Evolutionary conservation across 495 filamentous ascomycete genomes (phyloP).

Genomic region (Annulohypoxylon stygium): DNA sequence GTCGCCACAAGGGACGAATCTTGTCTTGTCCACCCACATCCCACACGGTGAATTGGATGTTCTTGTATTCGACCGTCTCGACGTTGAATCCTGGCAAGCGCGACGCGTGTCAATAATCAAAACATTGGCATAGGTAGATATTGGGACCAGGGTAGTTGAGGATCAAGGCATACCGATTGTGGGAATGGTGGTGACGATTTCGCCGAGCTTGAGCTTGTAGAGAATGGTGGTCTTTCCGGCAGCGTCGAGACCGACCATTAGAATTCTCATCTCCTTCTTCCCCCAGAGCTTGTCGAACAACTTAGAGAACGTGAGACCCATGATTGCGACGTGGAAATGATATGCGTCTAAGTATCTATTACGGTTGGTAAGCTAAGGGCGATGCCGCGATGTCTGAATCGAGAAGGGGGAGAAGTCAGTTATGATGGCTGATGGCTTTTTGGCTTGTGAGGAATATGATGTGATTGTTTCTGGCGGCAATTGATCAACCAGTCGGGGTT

Average conservation of each 20-base stretch:
- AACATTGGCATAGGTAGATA: not conserved
- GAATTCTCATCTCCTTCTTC: slow-evolving; percentile 99
- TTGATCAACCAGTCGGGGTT: slow-evolving; percentile 44
- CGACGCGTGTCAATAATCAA: slow-evolving; percentile 50
- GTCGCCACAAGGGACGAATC: slow-evolving; percentile 99
- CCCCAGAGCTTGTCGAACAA: slow-evolving; percentile 95
- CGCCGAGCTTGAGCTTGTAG: slow-evolving; percentile 99
- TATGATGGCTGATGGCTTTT: slow-evolving; percentile 25
- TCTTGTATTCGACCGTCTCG: slow-evolving; percentile 99
- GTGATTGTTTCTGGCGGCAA: slow-evolving; percentile 38
- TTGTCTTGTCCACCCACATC: slow-evolving; percentile 99
- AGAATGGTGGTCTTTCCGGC: slow-evolving; percentile 99
- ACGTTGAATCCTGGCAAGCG: slow-evolving; percentile 90
- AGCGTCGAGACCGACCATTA: slow-evolving; percentile 99
- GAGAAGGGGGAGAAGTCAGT: slow-evolving; percentile 35
- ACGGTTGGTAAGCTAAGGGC: slow-evolving; percentile 34
- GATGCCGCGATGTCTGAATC: slow-evolving; percentile 38
- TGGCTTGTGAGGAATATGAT: slow-evolving; percentile 30
- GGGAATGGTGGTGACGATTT: slow-evolving; percentile 99
- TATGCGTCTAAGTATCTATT: slow-evolving; percentile 46
- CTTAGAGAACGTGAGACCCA: slow-evolving; percentile 95
- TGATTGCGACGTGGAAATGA: slow-evolving; percentile 67
- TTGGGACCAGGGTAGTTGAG: slow-evolving; percentile 5
- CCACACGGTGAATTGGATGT: slow-evolving; percentile 99
- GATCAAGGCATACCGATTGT: slow-evolving; percentile 87